Conservation (phyloP, 1,139 yeast genomes). For the Hanseniaspora sp. region DNA sequence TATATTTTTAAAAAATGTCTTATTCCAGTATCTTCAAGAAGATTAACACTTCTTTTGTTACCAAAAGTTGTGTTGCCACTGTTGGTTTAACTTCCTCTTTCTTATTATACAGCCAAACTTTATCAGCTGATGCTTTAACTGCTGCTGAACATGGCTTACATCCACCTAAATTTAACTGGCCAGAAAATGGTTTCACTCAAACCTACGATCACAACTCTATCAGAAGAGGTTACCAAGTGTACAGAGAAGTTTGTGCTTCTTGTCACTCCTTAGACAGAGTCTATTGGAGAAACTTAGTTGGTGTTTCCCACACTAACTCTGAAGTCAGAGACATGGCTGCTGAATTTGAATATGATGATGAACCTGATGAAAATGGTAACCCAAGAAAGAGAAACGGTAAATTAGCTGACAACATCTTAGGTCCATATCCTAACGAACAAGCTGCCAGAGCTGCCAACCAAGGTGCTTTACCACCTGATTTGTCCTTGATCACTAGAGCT, state of each 20-base stretch:
- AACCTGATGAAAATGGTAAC: slow-evolving; percentile 98
- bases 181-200: slow-evolving; percentile 84
- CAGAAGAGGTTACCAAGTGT: slow-evolving; percentile 98
- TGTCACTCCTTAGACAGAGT: slow-evolving; percentile 95
- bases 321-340: slow-evolving; percentile 94
- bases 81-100: slow-evolving; percentile 65
- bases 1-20: slow-evolving; percentile 5
- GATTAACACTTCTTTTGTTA: slow-evolving; percentile 30
- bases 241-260: slow-evolving; percentile 97
- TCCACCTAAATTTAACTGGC: slow-evolving; percentile 87
- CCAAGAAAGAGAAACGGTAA: slow-evolving; percentile 98
- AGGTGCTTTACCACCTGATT: slow-evolving; percentile 98
- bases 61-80: slow-evolving; percentile 37
- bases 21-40: slow-evolving; percentile 25
- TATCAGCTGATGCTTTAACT: slow-evolving; percentile 91
- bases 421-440: slow-evolving; percentile 94
- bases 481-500: slow-evolving; percentile 93
- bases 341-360: slow-evolving; percentile 95
- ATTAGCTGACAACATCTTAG: slow-evolving; percentile 88
- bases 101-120: slow-evolving; percentile 64
- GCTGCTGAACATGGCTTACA: slow-evolving; percentile 99
- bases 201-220: slow-evolving; percentile 93
- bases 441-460: slow-evolving; percentile 99
- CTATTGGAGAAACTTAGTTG: slow-evolving; percentile 97
- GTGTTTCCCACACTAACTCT: slow-evolving; percentile 82